These are phyloP conservation scores for Anisogramma anomala DNA, from an alignment of 2,329 filamentous ascomycete species.

Conservation along the genomic window DNA sequence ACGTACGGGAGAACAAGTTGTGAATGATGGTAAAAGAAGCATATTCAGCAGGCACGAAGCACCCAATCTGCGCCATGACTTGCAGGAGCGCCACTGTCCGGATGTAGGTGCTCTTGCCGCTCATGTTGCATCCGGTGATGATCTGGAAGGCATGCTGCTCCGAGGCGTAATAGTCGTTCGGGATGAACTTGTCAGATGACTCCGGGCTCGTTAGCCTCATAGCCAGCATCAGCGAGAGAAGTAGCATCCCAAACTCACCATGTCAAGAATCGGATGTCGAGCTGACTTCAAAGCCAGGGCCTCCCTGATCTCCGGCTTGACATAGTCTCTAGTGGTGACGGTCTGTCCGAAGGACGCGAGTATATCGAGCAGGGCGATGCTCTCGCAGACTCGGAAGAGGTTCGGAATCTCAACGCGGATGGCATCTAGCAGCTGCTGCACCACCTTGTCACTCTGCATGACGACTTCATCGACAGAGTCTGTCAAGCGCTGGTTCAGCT, in stretches of 20 bases:
- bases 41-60: slow-evolving; percentile 77
- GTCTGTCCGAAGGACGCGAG: slow-evolving; percentile 65
- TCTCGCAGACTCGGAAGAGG: slow-evolving; percentile 77
- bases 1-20: slow-evolving; percentile 78
- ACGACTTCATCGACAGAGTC: slow-evolving; percentile 78
- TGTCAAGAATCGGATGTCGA: slow-evolving; percentile 59
- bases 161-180: slow-evolving; percentile 82
- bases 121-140: slow-evolving; percentile 96
- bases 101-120: slow-evolving; percentile 93
- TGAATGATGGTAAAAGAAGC: slow-evolving; percentile 70
- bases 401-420: slow-evolving; percentile 59
- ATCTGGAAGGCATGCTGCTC: slow-evolving; percentile 78
- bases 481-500: slow-evolving; percentile 65
- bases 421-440: slow-evolving; percentile 60
- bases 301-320: slow-evolving; percentile 50
- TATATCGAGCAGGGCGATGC: slow-evolving; percentile 81
- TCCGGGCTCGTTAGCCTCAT: not conserved
- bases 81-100: slow-evolving; percentile 70
- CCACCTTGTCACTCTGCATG: slow-evolving; percentile 65
- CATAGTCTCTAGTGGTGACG: slow-evolving; percentile 54
- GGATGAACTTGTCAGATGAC: slow-evolving; percentile 51
- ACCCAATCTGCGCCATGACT: slow-evolving; percentile 89
- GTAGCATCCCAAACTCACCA: slow-evolving; percentile 28
- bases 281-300: slow-evolving; percentile 55
- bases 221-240: not conserved